A percentile compares a stretch with the other conserved stretches of the same genome.
Evolutionary conservation across 192 early-diverging fungal genomes (phyloP).

Genomic region (Podila verticillata): DNA sequence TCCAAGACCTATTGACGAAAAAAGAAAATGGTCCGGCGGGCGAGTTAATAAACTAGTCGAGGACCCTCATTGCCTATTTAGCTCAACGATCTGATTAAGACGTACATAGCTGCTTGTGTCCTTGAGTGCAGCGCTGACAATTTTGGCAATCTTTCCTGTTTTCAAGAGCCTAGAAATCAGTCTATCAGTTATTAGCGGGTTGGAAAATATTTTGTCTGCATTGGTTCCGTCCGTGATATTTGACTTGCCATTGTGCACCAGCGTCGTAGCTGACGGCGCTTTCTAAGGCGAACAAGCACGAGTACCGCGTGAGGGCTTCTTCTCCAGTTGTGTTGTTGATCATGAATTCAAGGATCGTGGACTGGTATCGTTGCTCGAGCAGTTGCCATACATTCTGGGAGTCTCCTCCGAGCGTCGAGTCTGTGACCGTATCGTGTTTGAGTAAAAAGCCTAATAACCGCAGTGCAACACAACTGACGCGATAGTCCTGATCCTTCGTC

Average conservation of each 20-base stretch:
- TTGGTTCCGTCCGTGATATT: neutral
- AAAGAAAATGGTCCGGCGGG: neutral
- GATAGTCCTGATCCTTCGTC: constrained; percentile 37
- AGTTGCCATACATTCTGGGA: constrained; percentile 14
- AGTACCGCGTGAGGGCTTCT: constrained; percentile 50
- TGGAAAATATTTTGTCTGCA: too few species aligned
- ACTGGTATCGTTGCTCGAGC: constrained; percentile 18
- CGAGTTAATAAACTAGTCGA: neutral
- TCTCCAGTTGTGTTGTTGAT: constrained; percentile 34
- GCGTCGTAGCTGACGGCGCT: constrained; percentile 30
- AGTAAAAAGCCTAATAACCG: constrained; percentile 46
- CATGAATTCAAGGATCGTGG: constrained; percentile 42
- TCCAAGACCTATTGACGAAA: constrained; percentile 41
- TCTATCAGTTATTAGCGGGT: neutral
- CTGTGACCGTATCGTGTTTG: constrained; percentile 13
- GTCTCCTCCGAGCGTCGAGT: neutral
- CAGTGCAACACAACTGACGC: constrained; percentile 51
- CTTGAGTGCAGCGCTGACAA: constrained; percentile 47
- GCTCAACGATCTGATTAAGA: neutral
- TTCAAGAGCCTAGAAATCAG: constrained; percentile 43
- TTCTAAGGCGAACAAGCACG: constrained; percentile 49
- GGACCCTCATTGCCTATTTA: neutral
- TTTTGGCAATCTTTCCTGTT: constrained; percentile 33
- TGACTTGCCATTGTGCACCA: constrained; percentile 53
- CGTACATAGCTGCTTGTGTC: constrained; percentile 60